phyloP scores from a whole-genome alignment of 2,329 filamentous ascomycete species.

The Ceratocystis albifundus region DNA sequence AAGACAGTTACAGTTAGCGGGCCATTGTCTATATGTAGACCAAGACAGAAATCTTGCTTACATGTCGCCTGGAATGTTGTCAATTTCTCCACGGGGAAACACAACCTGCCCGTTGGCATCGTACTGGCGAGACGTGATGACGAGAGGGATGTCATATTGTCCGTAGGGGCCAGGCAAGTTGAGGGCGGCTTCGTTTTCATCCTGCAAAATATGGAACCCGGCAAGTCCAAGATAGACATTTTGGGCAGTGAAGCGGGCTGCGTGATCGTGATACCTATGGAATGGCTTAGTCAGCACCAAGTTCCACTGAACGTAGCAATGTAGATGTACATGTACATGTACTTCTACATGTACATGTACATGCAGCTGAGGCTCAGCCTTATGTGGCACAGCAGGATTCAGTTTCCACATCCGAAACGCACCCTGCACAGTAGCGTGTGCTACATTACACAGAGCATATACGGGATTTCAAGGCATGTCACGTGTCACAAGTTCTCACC shows the following conservation, averaged over 20 bases:
- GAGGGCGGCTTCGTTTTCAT: constrained; percentile 38
- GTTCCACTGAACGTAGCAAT: background rate
- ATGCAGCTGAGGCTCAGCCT: background rate
- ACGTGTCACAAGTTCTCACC: constrained; percentile 28
- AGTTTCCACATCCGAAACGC: background rate
- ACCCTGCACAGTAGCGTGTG: background rate
- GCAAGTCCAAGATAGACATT: constrained; percentile 47
- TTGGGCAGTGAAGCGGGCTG: constrained; percentile 37
- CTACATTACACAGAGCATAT: background rate
- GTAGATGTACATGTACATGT: background rate
- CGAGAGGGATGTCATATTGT: constrained; percentile 43
- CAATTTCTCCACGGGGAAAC: constrained; percentile 35
- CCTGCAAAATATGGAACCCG: constrained; percentile 44
- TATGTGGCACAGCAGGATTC: background rate
- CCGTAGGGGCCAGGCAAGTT: constrained; percentile 40
- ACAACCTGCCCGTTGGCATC: constrained; percentile 39
- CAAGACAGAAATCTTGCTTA: background rate
- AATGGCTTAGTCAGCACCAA: background rate
- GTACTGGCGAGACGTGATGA: constrained; percentile 42
- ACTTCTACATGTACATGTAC: too few species aligned
- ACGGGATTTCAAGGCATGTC: background rate
- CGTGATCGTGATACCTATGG: constrained; percentile 39
- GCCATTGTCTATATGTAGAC: background rate
- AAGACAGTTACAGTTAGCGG: background rate
- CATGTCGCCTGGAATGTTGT: constrained; percentile 44